These are phyloP conservation scores for Aureobasidium sp. DNA, from an alignment of 2,329 filamentous ascomycete genomes.

Conservation along the genomic window DNA sequence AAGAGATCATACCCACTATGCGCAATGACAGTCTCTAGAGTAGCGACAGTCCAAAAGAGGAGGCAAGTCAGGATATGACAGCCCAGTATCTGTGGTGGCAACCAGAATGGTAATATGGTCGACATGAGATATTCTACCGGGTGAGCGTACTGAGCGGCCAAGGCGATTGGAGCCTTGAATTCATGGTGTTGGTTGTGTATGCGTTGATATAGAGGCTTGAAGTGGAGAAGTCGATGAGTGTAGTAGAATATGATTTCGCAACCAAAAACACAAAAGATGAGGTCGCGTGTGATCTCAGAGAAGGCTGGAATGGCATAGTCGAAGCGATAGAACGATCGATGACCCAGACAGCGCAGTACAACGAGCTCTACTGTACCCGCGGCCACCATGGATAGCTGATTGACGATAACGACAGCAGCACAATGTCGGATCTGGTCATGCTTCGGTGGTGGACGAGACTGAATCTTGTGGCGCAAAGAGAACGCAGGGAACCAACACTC, in stretches of 20 bases:
- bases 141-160: conserved; percentile 16
- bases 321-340: conserved; percentile 2
- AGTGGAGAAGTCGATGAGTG: conserved; percentile 10
- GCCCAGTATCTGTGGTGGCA: conserved; percentile 2
- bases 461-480: conserved; percentile 12
- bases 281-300: neutral
- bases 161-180: conserved; percentile 16
- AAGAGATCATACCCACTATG: conserved; percentile 17
- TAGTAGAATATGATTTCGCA: conserved; percentile 18
- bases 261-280: neutral
- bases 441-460: neutral
- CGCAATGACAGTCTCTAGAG: conserved; percentile 10
- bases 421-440: conserved; percentile 4
- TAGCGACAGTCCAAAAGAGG: conserved; percentile 1
- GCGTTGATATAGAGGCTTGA: neutral
- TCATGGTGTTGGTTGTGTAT: conserved; percentile 18
- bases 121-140: conserved; percentile 15
- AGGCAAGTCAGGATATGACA: conserved; percentile 2
- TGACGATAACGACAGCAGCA: neutral
- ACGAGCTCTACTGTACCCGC: neutral
- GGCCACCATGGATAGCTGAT: neutral
- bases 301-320: neutral
- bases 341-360: neutral
- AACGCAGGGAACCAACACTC: neutral
- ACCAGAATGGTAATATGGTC: conserved; percentile 8